Conservation (phyloP, 169 alveolate genomes). For the Eimeria maxima region DNA sequence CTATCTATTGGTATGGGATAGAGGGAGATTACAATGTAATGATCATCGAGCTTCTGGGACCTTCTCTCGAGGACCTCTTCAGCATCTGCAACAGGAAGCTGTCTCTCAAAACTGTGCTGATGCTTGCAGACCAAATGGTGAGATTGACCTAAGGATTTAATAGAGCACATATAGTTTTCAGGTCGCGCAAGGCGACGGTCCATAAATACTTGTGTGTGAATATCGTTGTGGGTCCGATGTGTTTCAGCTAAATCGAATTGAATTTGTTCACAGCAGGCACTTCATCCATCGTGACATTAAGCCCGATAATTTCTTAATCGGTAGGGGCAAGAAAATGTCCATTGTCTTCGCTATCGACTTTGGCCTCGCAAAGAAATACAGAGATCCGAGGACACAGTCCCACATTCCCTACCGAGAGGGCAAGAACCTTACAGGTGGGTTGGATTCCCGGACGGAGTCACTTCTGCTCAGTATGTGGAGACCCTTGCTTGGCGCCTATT, state of each 20-base stretch:
- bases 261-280: slow-evolving; percentile 97
- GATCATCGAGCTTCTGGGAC: slow-evolving; percentile 98
- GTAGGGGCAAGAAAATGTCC: slow-evolving; percentile 91
- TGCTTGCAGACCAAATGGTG: slow-evolving; percentile 92
- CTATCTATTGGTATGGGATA: slow-evolving; percentile 98
- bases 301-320: slow-evolving; percentile 98
- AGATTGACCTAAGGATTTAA: neutral
- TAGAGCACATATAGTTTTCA: neutral
- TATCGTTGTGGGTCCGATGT: neutral
- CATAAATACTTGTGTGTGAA: neutral
- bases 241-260: slow-evolving; percentile 94
- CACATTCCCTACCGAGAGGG: slow-evolving; percentile 99
- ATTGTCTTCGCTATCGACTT: slow-evolving; percentile 96
- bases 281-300: slow-evolving; percentile 98
- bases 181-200: neutral
- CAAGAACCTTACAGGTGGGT: slow-evolving; percentile 97
- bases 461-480: neutral
- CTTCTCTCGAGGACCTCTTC: slow-evolving; percentile 98
- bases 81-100: slow-evolving; percentile 96
- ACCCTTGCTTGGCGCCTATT: neutral
- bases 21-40: slow-evolving; percentile 99
- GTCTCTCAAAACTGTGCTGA: slow-evolving; percentile 92
- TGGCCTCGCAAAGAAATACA: slow-evolving; percentile 98
- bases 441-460: neutral
- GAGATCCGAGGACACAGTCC: slow-evolving; percentile 97